Evolutionary conservation across 2,329 filamentous ascomycete genomes (phyloP).

Genomic region (Xylaria sp.): DNA sequence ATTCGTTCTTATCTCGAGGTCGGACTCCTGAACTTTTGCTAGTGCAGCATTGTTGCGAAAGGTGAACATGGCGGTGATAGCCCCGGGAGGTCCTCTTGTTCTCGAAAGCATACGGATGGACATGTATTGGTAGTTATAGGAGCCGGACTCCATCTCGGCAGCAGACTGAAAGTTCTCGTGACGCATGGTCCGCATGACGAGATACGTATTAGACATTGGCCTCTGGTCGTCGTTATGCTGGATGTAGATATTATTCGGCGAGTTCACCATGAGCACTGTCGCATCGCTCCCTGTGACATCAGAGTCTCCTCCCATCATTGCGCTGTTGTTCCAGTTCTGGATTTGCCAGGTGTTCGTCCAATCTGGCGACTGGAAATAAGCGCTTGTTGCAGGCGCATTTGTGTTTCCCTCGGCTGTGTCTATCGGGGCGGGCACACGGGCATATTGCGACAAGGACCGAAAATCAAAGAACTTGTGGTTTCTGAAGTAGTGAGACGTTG

Average conservation of each 20-base stretch:
- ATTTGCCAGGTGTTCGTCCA: conserved; percentile 51
- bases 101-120: conserved; percentile 64
- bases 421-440: conserved; percentile 48
- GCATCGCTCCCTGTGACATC: conserved; percentile 49
- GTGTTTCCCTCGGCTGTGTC: conserved; percentile 45
- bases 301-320: conserved; percentile 40
- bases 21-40: conserved; percentile 52
- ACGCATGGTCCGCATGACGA: conserved; percentile 61
- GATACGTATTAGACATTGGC: conserved; percentile 54
- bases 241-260: conserved; percentile 58
- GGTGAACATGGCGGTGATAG: conserved; percentile 64
- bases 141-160: conserved; percentile 59
- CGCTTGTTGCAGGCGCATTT: conserved; percentile 45
- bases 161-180: conserved; percentile 59
- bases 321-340: conserved; percentile 54
- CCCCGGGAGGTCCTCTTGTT: conserved; percentile 59
- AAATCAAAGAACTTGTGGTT: conserved; percentile 63
- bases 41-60: conserved; percentile 51
- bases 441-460: conserved; percentile 56
- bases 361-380: conserved; percentile 47
- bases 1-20: conserved; percentile 56
- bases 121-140: conserved; percentile 51
- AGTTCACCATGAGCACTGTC: conserved; percentile 54
- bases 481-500: conserved; percentile 57
- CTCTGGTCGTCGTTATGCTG: conserved; percentile 53